A percentile compares a stretch with the other conserved stretches of the same genome.
Conservation (phyloP, 305 asterid species). For the Fraxinus ornus region DNA sequence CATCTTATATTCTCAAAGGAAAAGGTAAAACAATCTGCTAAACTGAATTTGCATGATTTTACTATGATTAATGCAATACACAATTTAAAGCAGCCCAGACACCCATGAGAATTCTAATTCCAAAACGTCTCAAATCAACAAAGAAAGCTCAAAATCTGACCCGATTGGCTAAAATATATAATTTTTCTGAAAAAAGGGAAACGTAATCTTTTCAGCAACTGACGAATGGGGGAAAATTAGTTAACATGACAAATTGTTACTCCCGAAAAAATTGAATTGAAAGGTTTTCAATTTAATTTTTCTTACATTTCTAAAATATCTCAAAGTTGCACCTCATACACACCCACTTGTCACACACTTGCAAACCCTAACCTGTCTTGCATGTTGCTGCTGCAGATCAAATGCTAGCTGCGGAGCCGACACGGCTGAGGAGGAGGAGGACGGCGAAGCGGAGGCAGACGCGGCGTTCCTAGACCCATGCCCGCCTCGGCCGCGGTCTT, state of each 20-base stretch:
- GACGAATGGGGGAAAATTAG: background rate
- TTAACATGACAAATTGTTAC: background rate
- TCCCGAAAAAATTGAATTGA: background rate
- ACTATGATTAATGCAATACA: background rate
- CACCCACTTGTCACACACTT: background rate
- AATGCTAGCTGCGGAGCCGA: conserved; percentile 56
- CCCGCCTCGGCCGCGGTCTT: conserved; percentile 65
- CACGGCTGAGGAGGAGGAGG: conserved; percentile 83
- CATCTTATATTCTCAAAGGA: background rate
- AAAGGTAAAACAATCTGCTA: background rate
- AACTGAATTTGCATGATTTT: background rate
- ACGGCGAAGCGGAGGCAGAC: conserved; percentile 78
- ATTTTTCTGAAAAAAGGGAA: background rate
- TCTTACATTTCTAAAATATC: background rate
- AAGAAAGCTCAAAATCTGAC: background rate
- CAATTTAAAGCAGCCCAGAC: background rate
- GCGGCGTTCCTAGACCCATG: conserved; percentile 78
- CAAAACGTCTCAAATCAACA: background rate
- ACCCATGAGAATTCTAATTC: background rate
- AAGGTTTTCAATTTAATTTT: background rate
- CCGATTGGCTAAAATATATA: background rate
- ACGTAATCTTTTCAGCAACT: background rate
- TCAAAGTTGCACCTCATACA: background rate
- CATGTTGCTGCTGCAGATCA: conserved; percentile 74
- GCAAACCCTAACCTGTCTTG: conserved; percentile 61